Percentiles rank a stretch among this genome's conserved stretches.
phyloP scores from a whole-genome alignment of 345 rosid genomes.

The Eucalyptus guilfoylei region DNA sequence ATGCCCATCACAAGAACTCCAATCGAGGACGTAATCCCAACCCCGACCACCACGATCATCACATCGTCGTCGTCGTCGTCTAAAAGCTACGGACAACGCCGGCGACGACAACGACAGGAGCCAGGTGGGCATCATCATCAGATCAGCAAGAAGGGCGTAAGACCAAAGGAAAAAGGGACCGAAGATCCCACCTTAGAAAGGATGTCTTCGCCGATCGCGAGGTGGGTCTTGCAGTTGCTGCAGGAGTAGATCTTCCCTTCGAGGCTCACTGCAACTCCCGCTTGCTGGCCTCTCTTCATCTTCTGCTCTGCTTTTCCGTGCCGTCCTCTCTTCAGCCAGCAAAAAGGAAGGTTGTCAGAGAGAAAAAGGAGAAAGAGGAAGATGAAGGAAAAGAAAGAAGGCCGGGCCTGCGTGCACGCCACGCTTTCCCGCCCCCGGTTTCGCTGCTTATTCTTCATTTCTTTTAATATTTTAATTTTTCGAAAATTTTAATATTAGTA shows the following conservation, averaged over 20 bases:
- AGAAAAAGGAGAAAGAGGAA: no score
- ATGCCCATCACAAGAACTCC: background rate
- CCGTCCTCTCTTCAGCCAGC: no score
- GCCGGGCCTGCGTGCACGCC: no score
- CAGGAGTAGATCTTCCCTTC: slow-evolving; percentile 93
- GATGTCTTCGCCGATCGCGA: slow-evolving; percentile 68
- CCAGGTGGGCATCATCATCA: background rate
- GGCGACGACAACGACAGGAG: background rate
- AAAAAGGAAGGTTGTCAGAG: no score
- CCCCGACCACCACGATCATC: background rate
- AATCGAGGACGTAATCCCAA: background rate
- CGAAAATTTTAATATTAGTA: no score
- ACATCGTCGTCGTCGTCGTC: background rate
- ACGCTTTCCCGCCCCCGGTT: no score
- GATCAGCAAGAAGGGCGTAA: background rate
- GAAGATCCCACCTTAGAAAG: slow-evolving; percentile 60
- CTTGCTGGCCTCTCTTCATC: no score
- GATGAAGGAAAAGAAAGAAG: no score
- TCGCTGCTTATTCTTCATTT: no score
- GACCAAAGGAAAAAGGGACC: background rate
- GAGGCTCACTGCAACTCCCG: slow-evolving; percentile 67
- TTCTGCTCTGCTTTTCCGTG: no score
- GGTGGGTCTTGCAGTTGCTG: slow-evolving; percentile 89
- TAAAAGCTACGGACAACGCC: background rate
- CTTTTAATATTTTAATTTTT: no score